A percentile compares a stretch with the other conserved stretches of the same genome.
Conservation (phyloP, 257 asterid species). For the Solanum peruvianum region DNA sequence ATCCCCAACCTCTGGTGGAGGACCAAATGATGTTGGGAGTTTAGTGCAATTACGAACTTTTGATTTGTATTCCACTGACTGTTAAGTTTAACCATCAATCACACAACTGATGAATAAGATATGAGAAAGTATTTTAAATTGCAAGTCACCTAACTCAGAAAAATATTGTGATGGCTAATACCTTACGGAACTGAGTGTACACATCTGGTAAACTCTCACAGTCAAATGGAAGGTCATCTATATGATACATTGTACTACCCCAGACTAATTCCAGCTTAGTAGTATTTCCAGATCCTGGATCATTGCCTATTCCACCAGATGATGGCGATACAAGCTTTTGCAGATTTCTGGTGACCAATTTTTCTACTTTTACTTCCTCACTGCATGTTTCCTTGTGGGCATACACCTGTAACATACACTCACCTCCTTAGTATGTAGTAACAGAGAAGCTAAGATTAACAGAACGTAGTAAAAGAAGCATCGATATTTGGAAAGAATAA, state of each 20-base stretch:
- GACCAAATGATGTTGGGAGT: conserved; percentile 66
- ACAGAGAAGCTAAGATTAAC: not conserved
- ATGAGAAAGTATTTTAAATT: not conserved
- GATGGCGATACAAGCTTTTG: conserved; percentile 2
- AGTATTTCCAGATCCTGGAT: conserved; percentile 8
- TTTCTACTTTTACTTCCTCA: conserved; percentile 78
- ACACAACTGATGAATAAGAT: not conserved
- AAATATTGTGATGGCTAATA: conserved; percentile 4
- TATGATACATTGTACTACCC: conserved; percentile 85
- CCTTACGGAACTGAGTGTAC: conserved; percentile 94
- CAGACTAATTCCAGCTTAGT: conserved; percentile 53
- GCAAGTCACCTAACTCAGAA: not conserved
- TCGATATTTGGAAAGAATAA: not conserved
- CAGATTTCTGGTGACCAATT: conserved; percentile 43
- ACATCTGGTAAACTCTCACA: conserved; percentile 61
- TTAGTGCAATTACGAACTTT: conserved; percentile 48
- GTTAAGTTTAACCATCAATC: conserved; percentile 20
- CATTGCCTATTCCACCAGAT: conserved; percentile 16
- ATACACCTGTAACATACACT: conserved; percentile 41
- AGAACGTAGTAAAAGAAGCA: not conserved
- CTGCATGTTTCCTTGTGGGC: conserved; percentile 98
- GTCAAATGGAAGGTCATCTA: conserved; percentile 74
- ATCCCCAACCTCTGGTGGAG: conserved; percentile 52
- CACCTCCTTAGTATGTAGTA: not conserved
- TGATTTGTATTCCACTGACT: conserved; percentile 78